Percentiles rank a stretch among this genome's conserved stretches.
Evolutionary conservation across 2,329 filamentous ascomycete species (phyloP).

Genomic region (Xylariaceae sp.): DNA sequence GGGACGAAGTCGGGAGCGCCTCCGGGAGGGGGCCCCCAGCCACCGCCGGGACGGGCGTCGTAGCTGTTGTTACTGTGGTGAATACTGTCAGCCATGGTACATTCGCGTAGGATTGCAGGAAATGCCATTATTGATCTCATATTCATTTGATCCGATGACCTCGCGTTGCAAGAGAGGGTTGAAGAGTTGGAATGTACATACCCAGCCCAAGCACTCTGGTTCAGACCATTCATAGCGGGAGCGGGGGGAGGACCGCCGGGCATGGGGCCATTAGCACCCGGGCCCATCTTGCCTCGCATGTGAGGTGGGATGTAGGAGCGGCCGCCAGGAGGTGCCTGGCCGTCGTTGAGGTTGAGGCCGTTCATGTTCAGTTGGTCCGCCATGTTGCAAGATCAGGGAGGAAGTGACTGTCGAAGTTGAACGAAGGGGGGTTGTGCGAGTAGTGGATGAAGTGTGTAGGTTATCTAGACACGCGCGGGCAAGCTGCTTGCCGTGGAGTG

Average conservation of each 20-base stretch:
- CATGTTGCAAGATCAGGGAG: conserved; percentile 52
- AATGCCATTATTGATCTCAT: too few relatives aligned
- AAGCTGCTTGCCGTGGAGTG: conserved; percentile 12
- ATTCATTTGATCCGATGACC: too few relatives aligned
- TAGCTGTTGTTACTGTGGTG: conserved; percentile 46
- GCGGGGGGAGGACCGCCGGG: conserved; percentile 31
- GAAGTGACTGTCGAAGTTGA: conserved; percentile 13
- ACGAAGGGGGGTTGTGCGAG: background rate
- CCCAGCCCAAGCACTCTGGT: conserved; percentile 64
- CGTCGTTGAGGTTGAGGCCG: conserved; percentile 63
- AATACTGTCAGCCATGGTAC: conserved; percentile 3
- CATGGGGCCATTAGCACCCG: conserved; percentile 28
- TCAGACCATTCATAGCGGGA: conserved; percentile 47
- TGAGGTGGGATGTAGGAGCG: conserved; percentile 86
- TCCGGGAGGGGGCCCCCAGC: conserved; percentile 21
- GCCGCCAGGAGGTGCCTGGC: conserved; percentile 33
- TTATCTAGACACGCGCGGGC: conserved; percentile 1
- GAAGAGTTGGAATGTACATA: conserved; percentile 37
- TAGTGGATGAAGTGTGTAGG: conserved; percentile 5
- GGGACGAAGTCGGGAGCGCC: conserved; percentile 36
- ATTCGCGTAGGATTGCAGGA: background rate
- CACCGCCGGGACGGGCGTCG: conserved; percentile 35
- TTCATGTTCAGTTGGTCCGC: conserved; percentile 83
- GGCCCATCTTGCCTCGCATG: conserved; percentile 61
- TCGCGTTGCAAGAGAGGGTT: too few relatives aligned